A percentile compares a stretch with the other conserved stretches of the same genome.
phyloP scores from a whole-genome alignment of 2,329 filamentous ascomycete genomes.

The Keithomyces neogunnii region DNA sequence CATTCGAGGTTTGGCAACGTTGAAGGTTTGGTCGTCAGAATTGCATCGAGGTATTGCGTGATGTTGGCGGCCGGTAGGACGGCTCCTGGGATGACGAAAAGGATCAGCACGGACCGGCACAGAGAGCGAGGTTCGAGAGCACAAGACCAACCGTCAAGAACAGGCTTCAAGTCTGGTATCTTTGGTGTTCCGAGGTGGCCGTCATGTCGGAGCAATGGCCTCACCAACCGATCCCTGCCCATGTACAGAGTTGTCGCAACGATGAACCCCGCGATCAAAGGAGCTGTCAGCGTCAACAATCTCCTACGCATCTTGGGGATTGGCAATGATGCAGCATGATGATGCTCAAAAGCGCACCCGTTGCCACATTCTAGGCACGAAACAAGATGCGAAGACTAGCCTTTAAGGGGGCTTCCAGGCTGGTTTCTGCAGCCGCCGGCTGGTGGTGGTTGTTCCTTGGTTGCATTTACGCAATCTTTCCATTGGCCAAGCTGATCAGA shows the following conservation, averaged over 20 bases:
- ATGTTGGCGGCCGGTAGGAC: slow-evolving; percentile 6
- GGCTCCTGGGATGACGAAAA: background rate
- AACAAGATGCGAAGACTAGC: too few relatives aligned
- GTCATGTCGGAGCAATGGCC: background rate
- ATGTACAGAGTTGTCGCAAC: slow-evolving; percentile 7
- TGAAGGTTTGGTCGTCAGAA: slow-evolving; percentile 14
- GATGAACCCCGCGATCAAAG: slow-evolving; percentile 5
- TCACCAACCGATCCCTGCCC: slow-evolving; percentile 1
- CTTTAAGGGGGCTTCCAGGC: too few relatives aligned
- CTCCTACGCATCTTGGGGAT: too few relatives aligned
- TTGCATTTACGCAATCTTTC: too few relatives aligned
- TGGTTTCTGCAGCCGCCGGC: too few relatives aligned
- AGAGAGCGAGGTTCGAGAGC: background rate
- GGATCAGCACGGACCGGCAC: background rate
- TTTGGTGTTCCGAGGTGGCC: background rate
- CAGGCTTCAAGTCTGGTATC: too few relatives aligned
- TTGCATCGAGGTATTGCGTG: slow-evolving; percentile 16
- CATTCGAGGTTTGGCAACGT: slow-evolving; percentile 15
- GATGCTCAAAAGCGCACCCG: too few relatives aligned
- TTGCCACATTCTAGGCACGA: too few relatives aligned
- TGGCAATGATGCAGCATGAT: too few relatives aligned
- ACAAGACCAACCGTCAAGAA: background rate
- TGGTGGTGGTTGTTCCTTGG: too few relatives aligned
- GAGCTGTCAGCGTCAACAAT: background rate
- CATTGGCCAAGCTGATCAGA: too few relatives aligned